Evolutionary conservation across 2,329 filamentous ascomycete genomes (phyloP).

Genomic region (Botrytis sinoallii): DNA sequence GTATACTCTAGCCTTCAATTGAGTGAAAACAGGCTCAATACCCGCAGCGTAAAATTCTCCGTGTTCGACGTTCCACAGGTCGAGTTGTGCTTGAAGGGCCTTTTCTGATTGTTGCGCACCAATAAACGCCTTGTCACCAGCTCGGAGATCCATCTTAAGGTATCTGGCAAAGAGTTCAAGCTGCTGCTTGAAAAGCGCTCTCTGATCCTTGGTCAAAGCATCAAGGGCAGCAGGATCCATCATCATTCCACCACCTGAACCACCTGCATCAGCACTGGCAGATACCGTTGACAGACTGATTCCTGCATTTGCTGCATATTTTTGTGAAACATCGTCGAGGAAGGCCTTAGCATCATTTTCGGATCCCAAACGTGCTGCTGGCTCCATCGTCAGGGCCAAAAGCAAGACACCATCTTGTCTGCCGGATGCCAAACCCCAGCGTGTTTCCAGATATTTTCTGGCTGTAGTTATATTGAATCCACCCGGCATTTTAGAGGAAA

Average conservation of each 20-base stretch:
- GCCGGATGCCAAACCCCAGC: conserved; percentile 84
- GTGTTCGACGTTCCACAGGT: conserved; percentile 93
- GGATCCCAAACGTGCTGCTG: conserved; percentile 79
- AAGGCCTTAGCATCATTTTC: conserved; percentile 90
- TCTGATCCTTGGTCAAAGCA: conserved; percentile 94
- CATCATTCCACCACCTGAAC: conserved; percentile 85
- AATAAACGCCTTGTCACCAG: conserved; percentile 92
- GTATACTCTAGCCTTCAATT: conserved; percentile 92
- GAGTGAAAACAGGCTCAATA: conserved; percentile 90
- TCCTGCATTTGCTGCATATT: conserved; percentile 81
- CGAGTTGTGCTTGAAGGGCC: conserved; percentile 86
- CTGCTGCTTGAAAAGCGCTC: conserved; percentile 95
- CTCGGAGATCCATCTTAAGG: conserved; percentile 92
- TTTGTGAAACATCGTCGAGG: conserved; percentile 82
- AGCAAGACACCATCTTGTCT: conserved; percentile 89
- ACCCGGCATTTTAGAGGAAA: conserved; percentile 99
- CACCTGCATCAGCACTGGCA: conserved; percentile 68
- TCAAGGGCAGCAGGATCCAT: conserved; percentile 98
- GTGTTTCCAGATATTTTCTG: conserved; percentile 89
- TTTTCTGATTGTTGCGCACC: conserved; percentile 80
- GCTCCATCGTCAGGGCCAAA: conserved; percentile 89
- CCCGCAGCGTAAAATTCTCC: conserved; percentile 94
- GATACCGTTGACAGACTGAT: conserved; percentile 78
- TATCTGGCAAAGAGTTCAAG: conserved; percentile 93
- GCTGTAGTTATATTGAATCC: conserved; percentile 98